Percentiles rank a stretch among this genome's conserved stretches.
These are phyloP conservation scores for Chlorociboria aeruginascens DNA, from an alignment of 495 filamentous ascomycete species.

Conservation along the genomic window DNA sequence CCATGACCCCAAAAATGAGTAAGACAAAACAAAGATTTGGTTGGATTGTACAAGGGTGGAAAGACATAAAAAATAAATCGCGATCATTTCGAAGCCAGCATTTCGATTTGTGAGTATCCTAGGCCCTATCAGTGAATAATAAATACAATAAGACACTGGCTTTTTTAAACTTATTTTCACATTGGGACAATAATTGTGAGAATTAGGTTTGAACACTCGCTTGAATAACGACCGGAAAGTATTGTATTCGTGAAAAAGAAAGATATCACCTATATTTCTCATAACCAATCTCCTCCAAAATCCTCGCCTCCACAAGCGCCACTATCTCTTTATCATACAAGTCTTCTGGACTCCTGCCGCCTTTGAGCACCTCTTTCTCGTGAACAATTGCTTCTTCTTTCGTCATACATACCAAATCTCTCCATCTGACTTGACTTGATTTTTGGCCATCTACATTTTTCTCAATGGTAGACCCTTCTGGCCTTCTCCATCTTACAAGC, in stretches of 20 bases:
- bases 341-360: constrained; percentile 51
- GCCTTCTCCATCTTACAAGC: constrained; percentile 63
- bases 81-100: too few species aligned
- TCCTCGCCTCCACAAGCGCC: constrained; percentile 48
- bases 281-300: constrained; percentile 48
- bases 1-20: too few species aligned
- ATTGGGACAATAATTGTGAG: too few species aligned
- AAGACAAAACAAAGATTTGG: too few species aligned
- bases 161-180: too few species aligned
- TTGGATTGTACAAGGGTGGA: too few species aligned
- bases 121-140: too few species aligned
- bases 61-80: too few species aligned
- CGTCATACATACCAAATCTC: constrained; percentile 86
- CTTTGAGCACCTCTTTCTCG: constrained; percentile 68
- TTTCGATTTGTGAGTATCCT: too few species aligned
- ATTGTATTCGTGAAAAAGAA: not conserved
- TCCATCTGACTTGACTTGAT: constrained; percentile 45
- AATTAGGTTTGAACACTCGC: too few species aligned
- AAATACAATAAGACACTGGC: too few species aligned
- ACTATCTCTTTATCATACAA: constrained; percentile 57
- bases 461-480: constrained; percentile 35
- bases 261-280: constrained; percentile 30
- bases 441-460: constrained; percentile 59
- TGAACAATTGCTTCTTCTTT: constrained; percentile 83
- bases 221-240: too few species aligned